These are phyloP conservation scores for Aureobasidium sp. DNA, from an alignment of 2,329 filamentous ascomycete species.

Conservation along the genomic window DNA sequence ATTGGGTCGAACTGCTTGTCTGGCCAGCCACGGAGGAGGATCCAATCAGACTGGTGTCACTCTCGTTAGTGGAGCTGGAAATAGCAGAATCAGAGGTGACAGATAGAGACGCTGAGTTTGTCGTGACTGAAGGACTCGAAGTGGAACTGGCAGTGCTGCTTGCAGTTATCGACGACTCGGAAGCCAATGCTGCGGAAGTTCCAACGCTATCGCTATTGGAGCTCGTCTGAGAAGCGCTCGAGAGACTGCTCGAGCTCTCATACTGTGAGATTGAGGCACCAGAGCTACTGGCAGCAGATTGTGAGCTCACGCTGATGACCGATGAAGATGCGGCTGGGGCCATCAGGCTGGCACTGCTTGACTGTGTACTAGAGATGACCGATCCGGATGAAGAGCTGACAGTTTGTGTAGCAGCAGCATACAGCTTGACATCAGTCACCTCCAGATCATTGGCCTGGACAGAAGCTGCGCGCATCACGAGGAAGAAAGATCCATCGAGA, in stretches of 20 bases:
- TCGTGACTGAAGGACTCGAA: neutral
- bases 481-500: neutral
- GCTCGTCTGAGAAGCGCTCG: neutral
- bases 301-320: neutral
- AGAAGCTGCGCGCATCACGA: conserved; percentile 14
- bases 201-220: neutral
- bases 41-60: neutral
- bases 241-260: neutral
- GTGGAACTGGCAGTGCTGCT: neutral
- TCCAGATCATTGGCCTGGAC: neutral
- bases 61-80: neutral
- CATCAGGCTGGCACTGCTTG: neutral
- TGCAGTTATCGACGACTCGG: neutral
- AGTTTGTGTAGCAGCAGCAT: neutral
- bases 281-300: neutral
- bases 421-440: neutral
- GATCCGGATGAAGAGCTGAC: conserved; percentile 2
- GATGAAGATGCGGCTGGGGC: neutral
- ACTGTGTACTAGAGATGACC: neutral
- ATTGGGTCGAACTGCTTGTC: no score
- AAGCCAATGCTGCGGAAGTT: neutral
- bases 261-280: neutral
- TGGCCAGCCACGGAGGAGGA: no score
- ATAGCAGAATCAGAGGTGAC: neutral
- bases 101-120: neutral